These are phyloP conservation scores for Penicillium nordicum DNA, from an alignment of 2,329 filamentous ascomycete genomes.

Conservation along the genomic window DNA sequence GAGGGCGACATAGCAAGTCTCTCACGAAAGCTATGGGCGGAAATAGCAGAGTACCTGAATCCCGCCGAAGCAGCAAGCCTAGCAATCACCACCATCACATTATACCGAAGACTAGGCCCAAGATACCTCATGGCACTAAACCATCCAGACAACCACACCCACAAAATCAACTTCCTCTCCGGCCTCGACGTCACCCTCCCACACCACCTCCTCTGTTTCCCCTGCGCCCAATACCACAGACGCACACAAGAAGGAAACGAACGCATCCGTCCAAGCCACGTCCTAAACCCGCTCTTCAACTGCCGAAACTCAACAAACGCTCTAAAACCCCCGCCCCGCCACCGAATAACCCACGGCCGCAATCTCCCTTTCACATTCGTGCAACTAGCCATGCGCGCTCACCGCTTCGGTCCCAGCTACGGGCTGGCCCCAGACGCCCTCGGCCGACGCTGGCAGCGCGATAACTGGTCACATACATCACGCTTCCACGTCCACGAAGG, in stretches of 20 bases:
- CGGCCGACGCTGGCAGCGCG: conserved; percentile 53
- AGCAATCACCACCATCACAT: conserved; percentile 48
- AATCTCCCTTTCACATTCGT: conserved; percentile 58
- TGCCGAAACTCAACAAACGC: conserved; percentile 54
- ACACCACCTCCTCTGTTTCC: conserved; percentile 58
- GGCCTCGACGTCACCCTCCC: conserved; percentile 52
- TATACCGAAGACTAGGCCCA: conserved; percentile 44
- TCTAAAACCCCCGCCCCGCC: conserved; percentile 48
- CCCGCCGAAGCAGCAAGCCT: conserved; percentile 50
- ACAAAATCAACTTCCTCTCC: conserved; percentile 52
- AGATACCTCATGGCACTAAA: conserved; percentile 41
- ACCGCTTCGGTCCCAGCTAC: conserved; percentile 47
- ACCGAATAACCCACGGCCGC: conserved; percentile 54
- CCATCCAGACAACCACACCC: conserved; percentile 42
- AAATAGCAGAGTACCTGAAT: conserved; percentile 42
- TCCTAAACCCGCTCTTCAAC: conserved; percentile 55
- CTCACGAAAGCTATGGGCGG: conserved; percentile 46
- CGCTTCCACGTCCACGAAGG: conserved; percentile 54
- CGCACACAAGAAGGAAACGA: conserved; percentile 54
- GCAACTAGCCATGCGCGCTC: conserved; percentile 53
- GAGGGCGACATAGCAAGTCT: conserved; percentile 48
- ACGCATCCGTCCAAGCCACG: conserved; percentile 50
- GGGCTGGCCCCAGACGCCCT: conserved; percentile 50
- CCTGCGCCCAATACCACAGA: conserved; percentile 55
- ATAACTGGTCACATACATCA: conserved; percentile 54